Conservation (phyloP, 2,329 filamentous ascomycete genomes). For the Apiospora arundinis region DNA sequence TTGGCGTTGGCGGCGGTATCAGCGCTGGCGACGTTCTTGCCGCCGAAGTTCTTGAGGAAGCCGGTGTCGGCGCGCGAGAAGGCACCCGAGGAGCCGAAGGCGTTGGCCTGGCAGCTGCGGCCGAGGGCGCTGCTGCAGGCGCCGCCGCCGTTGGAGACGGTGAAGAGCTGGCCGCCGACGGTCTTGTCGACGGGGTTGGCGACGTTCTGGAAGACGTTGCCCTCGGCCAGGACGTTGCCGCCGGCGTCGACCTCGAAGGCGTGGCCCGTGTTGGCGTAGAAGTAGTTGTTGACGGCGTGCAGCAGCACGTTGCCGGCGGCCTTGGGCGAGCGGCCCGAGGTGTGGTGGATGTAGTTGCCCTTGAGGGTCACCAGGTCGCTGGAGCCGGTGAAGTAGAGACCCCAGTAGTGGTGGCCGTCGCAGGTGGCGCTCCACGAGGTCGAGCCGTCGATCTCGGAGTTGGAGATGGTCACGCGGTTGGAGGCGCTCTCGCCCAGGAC, state of each 20-base stretch:
- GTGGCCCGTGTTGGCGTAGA: conserved; percentile 47
- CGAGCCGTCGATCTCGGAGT: conserved; percentile 51
- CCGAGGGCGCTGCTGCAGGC: conserved; percentile 26
- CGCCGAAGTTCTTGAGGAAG: conserved; percentile 26
- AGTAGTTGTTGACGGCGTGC: conserved; percentile 51
- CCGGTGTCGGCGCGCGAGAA: conserved; percentile 23
- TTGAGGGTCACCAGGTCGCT: conserved; percentile 48
- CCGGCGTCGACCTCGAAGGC: conserved; percentile 49
- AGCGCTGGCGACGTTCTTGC: conserved; percentile 27
- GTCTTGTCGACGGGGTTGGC: conserved; percentile 28
- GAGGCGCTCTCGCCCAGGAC: conserved; percentile 42
- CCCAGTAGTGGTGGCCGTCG: conserved; percentile 54
- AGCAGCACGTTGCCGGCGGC: conserved; percentile 41
- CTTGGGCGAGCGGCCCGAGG: conserved; percentile 50
- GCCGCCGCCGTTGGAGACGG: conserved; percentile 22
- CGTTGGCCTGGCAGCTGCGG: conserved; percentile 25
- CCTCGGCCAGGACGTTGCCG: conserved; percentile 53
- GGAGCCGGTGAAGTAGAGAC: conserved; percentile 46
- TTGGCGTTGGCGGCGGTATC: conserved; percentile 22
- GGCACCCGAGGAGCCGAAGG: conserved; percentile 25
- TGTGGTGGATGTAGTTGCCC: conserved; percentile 52
- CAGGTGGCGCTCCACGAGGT: conserved; percentile 49
- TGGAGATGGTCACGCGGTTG: conserved; percentile 50
- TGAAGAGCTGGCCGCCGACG: conserved; percentile 25
- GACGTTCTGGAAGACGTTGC: conserved; percentile 50